Conservation (phyloP, 345 rosid species). For the Aquilaria sinensis region DNA sequence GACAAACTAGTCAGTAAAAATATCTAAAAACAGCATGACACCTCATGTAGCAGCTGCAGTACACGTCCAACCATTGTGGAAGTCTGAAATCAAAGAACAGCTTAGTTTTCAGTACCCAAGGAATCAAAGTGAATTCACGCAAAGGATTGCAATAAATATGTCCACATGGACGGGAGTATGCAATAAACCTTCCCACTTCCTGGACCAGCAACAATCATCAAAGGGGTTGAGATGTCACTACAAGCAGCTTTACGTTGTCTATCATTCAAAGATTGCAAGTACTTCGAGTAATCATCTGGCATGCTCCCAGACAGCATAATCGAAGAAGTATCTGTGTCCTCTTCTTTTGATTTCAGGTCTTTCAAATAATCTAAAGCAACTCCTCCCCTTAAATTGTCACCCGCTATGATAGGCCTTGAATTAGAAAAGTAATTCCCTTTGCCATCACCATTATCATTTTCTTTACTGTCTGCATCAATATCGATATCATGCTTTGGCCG, state of each 20-base stretch:
- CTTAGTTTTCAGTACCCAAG: conserved; percentile 9
- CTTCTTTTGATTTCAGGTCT: too few species aligned
- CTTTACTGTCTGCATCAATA: conserved; percentile 11
- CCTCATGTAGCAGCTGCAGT: conserved; percentile 66
- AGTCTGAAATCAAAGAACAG: conserved; percentile 12
- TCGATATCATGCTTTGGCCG: conserved; percentile 25
- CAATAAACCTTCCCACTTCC: conserved; percentile 54
- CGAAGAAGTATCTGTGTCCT: conserved; percentile 17
- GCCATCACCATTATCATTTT: conserved; percentile 13
- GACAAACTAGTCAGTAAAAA: conserved; percentile 1
- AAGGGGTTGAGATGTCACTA: too few species aligned
- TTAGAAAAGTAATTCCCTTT: conserved; percentile 11
- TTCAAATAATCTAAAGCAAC: too few species aligned
- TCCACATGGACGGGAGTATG: not conserved
- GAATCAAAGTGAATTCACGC: conserved; percentile 3
- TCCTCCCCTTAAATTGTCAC: too few species aligned
- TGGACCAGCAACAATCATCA: too few species aligned
- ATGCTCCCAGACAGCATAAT: conserved; percentile 23
- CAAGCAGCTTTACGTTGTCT: conserved; percentile 74
- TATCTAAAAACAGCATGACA: conserved; percentile 19
- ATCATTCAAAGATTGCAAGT: conserved; percentile 64
- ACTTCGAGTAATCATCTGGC: conserved; percentile 59
- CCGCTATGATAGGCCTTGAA: conserved; percentile 10
- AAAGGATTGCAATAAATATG: not conserved
- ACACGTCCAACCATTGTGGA: conserved; percentile 97